Evolutionary conservation across 2,329 filamentous ascomycete species (phyloP).

Genomic region (Penicillium hordei): DNA sequence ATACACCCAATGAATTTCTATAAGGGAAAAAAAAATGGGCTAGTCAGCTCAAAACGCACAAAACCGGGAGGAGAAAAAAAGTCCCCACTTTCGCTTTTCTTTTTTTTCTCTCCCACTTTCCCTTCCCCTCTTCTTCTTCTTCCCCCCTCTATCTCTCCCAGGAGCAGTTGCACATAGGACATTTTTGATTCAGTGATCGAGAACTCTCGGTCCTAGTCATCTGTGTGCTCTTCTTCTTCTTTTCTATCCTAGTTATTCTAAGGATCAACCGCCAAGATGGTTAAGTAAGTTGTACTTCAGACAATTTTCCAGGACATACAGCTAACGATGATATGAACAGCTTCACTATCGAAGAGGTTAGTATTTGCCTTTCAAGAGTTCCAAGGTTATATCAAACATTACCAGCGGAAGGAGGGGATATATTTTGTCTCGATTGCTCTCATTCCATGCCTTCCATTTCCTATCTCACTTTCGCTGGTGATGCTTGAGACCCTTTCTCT

Average conservation of each 20-base stretch:
- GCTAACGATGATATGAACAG: slow-evolving; percentile 48
- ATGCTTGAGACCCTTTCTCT: not conserved
- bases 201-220: slow-evolving; percentile 46
- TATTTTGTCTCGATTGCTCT: not conserved
- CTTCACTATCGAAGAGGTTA: slow-evolving; percentile 94
- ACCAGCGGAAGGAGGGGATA: not conserved
- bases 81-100: slow-evolving; percentile 30
- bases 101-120: slow-evolving; percentile 32
- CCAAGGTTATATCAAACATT: not conserved
- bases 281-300: slow-evolving; percentile 75
- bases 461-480: not conserved
- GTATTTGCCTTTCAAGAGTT: slow-evolving; percentile 27
- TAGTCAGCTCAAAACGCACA: slow-evolving; percentile 24
- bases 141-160: slow-evolving; percentile 30
- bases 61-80: slow-evolving; percentile 23
- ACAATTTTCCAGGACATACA: not conserved
- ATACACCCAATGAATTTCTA: no score
- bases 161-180: slow-evolving; percentile 44
- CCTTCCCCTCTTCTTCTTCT: slow-evolving; percentile 32
- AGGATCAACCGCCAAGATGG: slow-evolving; percentile 84
- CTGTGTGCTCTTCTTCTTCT: slow-evolving; percentile 40
- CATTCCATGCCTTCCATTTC: not conserved
- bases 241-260: slow-evolving; percentile 34
- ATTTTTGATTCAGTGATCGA: slow-evolving; percentile 43
- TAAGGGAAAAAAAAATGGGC: not conserved